A percentile compares a stretch with the other conserved stretches of the same genome.
phyloP scores from a whole-genome alignment of 305 asterid genomes.

The Solanum hybrid region DNA sequence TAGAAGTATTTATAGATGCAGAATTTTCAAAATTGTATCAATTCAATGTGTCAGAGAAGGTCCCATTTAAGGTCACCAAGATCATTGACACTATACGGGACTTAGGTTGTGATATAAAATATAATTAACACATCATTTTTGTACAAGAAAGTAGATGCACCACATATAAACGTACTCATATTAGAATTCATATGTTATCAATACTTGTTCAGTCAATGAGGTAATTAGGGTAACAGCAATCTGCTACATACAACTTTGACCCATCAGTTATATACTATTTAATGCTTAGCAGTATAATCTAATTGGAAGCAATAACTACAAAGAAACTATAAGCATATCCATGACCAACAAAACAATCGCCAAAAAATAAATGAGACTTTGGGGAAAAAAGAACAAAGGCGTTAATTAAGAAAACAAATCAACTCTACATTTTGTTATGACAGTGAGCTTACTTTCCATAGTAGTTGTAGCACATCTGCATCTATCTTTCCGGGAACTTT shows the following conservation, averaged over 20 bases:
- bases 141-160: background rate
- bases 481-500: constrained; percentile 99
- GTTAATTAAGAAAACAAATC: constrained; percentile 1
- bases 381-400: background rate
- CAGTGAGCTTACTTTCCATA: constrained; percentile 75
- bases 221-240: background rate
- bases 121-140: background rate
- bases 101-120: background rate
- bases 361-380: background rate
- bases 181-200: background rate
- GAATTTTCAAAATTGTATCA: background rate
- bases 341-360: background rate
- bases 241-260: background rate
- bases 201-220: background rate
- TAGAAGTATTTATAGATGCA: background rate
- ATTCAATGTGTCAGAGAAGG: background rate
- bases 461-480: constrained; percentile 96
- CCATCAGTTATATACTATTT: background rate
- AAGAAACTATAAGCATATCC: background rate
- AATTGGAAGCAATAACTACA: background rate
- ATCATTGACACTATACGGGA: background rate
- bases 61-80: background rate
- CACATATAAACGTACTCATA: background rate
- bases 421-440: background rate
- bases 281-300: background rate